These are phyloP conservation scores for Diversispora epigaea DNA, from an alignment of 192 early-diverging fungal species.

Conservation along the genomic window DNA sequence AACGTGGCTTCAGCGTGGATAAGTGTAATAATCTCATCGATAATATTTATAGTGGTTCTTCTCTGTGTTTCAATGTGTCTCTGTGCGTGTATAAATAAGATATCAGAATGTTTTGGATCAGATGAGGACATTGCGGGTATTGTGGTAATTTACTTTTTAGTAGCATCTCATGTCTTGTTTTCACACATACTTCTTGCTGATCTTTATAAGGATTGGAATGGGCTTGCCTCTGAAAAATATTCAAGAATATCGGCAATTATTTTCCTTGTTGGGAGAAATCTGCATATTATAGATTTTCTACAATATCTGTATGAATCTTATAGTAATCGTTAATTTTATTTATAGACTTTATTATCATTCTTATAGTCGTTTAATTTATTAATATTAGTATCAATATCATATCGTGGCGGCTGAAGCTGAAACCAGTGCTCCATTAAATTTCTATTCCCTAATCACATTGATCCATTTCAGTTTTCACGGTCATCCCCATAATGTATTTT, in stretches of 20 bases:
- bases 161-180: background rate
- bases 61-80: background rate
- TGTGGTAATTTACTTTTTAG: background rate
- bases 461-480: too few relatives aligned
- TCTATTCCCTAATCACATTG: too few relatives aligned
- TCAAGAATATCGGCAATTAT: background rate
- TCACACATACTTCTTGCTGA: constrained; percentile 2
- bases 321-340: too few relatives aligned
- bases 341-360: too few relatives aligned
- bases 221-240: background rate
- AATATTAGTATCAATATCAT: too few relatives aligned
- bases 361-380: too few relatives aligned
- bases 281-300: background rate
- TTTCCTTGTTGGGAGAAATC: background rate
- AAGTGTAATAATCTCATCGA: too few relatives aligned
- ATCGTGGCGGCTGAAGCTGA: too few relatives aligned
- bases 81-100: background rate
- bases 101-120: background rate
- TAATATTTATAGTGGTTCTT: background rate
- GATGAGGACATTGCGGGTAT: background rate
- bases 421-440: too few relatives aligned
- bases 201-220: background rate
- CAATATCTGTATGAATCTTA: background rate
- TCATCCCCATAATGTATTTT: too few relatives aligned
- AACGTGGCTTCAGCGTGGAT: background rate